Conservation (phyloP, 805 yeast genomes). For the Metschnikowia cubensis region DNA sequence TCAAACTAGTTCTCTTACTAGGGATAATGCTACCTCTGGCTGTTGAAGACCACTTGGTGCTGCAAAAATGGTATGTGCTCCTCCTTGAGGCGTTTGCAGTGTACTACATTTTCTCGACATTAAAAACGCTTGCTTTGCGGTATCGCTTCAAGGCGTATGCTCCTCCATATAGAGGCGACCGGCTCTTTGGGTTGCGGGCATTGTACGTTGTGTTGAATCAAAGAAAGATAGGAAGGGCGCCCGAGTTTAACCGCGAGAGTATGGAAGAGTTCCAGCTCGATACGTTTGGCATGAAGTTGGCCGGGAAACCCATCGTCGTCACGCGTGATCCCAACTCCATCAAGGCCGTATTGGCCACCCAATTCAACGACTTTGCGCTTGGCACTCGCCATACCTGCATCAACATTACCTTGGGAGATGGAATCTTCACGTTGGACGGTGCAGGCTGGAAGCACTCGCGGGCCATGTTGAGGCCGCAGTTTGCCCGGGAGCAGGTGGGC, state of each 20-base stretch:
- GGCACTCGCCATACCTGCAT: slow-evolving; percentile 23
- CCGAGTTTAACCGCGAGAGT: slow-evolving; percentile 9
- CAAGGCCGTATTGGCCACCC: slow-evolving; percentile 28
- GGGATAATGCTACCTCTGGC: not conserved
- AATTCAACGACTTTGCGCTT: slow-evolving; percentile 23
- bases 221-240: slow-evolving; percentile 9
- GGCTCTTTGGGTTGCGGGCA: slow-evolving; percentile 11
- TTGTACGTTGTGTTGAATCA: slow-evolving; percentile 5
- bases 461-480: slow-evolving; percentile 27
- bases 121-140: slow-evolving; percentile 1
- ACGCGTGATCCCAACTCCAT: slow-evolving; percentile 24
- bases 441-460: slow-evolving; percentile 28
- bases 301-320: slow-evolving; percentile 7
- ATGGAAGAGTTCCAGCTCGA: slow-evolving; percentile 3
- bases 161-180: slow-evolving; percentile 11
- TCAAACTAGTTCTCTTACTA: not conserved
- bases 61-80: slow-evolving; percentile 9
- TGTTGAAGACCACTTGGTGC: slow-evolving; percentile 4
- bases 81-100: slow-evolving; percentile 4
- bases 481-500: slow-evolving; percentile 26
- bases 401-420: slow-evolving; percentile 23
- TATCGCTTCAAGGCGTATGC: slow-evolving; percentile 8
- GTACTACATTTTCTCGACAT: not conserved
- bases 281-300: slow-evolving; percentile 9
- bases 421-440: slow-evolving; percentile 27